phyloP scores from a whole-genome alignment of 1,139 yeast genomes.

The Pichia sp. region DNA sequence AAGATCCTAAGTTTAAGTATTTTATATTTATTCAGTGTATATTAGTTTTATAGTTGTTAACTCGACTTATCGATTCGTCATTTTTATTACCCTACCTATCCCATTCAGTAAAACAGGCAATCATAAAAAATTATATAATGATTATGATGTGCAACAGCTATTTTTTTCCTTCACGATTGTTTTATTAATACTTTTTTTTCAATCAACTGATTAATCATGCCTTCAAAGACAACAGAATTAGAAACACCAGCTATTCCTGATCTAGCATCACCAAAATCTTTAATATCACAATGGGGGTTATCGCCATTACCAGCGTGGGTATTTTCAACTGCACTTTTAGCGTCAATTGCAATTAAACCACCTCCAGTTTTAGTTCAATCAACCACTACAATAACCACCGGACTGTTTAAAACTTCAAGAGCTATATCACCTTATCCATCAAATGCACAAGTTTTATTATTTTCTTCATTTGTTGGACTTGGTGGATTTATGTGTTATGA shows the following conservation, averaged over 20 bases:
- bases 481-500: conserved; percentile 82
- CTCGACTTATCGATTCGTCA: neutral
- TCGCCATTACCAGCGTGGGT: conserved; percentile 54
- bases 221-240: neutral
- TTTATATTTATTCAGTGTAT: conserved; percentile 10
- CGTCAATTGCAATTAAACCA: conserved; percentile 40
- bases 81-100: neutral
- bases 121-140: no score
- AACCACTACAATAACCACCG: conserved; percentile 7
- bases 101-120: neutral
- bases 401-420: neutral
- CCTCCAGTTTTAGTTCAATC: conserved; percentile 11
- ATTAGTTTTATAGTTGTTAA: conserved; percentile 16
- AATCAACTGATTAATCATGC: neutral
- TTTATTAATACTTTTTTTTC: neutral
- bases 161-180: neutral
- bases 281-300: conserved; percentile 8
- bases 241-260: neutral
- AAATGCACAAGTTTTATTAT: conserved; percentile 41
- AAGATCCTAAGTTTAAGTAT: conserved; percentile 47
- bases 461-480: conserved; percentile 65
- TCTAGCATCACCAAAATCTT: neutral
- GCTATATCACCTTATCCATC: conserved; percentile 33
- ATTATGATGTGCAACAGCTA: no score
- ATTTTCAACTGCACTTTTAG: conserved; percentile 37